phyloP scores from a whole-genome alignment of 208 protist genomes.

The Porcisia hertigi region DNA sequence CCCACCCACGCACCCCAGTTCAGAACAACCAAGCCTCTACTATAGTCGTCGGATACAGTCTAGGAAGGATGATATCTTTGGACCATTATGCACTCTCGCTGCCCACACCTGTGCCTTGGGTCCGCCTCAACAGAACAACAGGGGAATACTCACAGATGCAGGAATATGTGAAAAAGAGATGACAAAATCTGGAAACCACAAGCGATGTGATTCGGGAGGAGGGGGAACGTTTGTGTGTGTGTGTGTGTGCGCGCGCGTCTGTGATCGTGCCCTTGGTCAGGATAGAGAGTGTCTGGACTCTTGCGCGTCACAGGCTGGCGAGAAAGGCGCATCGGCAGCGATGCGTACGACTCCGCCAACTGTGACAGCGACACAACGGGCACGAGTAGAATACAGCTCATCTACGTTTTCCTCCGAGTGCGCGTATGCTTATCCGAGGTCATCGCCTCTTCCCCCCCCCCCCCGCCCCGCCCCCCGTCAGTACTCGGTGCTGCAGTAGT shows the following conservation, averaged over 20 bases:
- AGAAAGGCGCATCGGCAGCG: neutral
- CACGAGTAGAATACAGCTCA: neutral
- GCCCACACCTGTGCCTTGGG: neutral
- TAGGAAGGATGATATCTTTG: neutral
- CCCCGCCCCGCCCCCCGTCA: constrained; percentile 1
- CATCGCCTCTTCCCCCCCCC: neutral
- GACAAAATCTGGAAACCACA: neutral
- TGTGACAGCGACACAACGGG: neutral
- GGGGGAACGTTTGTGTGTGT: no score
- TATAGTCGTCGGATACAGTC: neutral
- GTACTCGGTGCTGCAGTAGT: constrained; percentile 77
- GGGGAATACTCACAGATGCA: neutral
- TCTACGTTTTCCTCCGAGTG: no score
- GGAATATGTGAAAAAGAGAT: neutral
- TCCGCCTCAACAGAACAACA: neutral
- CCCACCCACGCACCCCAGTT: no score
- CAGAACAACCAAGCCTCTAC: neutral
- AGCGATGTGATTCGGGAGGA: neutral
- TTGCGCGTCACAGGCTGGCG: no score
- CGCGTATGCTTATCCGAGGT: no score
- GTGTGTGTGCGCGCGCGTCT: no score
- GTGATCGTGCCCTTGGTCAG: neutral
- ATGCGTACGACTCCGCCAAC: neutral
- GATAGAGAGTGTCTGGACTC: neutral
- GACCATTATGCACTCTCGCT: neutral